These are phyloP conservation scores for Rhododendron kiyosumense DNA, from an alignment of 148 eudicot genomes.

Conservation along the genomic window DNA sequence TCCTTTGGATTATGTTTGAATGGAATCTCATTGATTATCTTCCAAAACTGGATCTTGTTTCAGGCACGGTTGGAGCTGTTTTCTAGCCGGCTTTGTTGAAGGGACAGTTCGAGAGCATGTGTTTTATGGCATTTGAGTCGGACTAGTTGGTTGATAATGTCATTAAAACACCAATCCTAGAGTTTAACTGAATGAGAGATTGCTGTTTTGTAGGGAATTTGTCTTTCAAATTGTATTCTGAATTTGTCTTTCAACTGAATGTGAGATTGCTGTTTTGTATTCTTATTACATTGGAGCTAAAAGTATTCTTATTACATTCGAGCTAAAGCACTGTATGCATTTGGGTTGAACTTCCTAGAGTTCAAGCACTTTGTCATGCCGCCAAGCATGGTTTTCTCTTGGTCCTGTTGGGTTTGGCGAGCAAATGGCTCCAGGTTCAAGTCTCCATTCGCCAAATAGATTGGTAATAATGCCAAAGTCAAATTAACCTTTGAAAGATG, in stretches of 20 bases:
- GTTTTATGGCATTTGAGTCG: neutral
- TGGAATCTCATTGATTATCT: neutral
- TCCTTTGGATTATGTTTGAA: too few relatives aligned
- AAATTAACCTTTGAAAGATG: neutral
- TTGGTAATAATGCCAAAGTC: too few relatives aligned
- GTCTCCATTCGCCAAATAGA: neutral
- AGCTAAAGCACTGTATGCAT: neutral
- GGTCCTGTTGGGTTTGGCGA: neutral
- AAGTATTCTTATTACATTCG: too few relatives aligned
- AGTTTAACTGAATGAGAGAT: neutral
- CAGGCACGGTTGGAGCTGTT: constrained; percentile 4
- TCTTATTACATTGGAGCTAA: neutral
- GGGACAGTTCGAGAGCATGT: neutral
- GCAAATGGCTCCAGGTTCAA: neutral
- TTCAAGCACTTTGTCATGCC: neutral
- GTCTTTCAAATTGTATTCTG: neutral
- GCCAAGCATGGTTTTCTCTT: neutral
- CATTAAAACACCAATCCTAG: neutral
- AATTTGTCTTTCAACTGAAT: neutral
- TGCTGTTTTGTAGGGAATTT: neutral
- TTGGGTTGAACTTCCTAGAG: neutral
- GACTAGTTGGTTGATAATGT: neutral
- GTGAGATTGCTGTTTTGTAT: neutral
- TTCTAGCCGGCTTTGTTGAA: neutral
- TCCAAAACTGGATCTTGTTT: neutral